A percentile compares a stretch with the other conserved stretches of the same genome.
These are phyloP conservation scores for Suillus americanus DNA, from an alignment of 768 basidiomycete genomes.

Conservation along the genomic window DNA sequence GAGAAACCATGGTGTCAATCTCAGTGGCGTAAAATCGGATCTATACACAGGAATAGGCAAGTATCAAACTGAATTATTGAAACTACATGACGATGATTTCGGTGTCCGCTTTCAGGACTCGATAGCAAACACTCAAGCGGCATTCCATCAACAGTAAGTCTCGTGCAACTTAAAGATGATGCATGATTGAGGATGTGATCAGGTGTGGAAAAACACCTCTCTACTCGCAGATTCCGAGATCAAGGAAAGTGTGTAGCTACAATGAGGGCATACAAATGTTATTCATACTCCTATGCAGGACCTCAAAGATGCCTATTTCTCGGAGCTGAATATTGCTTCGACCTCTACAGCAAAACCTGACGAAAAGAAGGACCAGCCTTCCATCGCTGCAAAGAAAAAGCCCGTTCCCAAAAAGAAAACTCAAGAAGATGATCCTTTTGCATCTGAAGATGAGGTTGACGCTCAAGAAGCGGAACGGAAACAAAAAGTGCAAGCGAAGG, in stretches of 20 bases:
- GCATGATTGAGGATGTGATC: conserved; percentile 5
- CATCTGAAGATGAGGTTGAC: conserved; percentile 44
- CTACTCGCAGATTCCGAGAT: conserved; percentile 60
- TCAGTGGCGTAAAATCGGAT: conserved; percentile 71
- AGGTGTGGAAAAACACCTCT: conserved; percentile 70
- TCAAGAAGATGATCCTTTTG: conserved; percentile 53
- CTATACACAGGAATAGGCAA: conserved; percentile 64
- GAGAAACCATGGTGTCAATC: conserved; percentile 60
- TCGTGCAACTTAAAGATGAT: conserved; percentile 3
- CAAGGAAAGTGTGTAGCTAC: conserved; percentile 44
- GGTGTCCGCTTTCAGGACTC: conserved; percentile 44
- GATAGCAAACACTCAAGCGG: conserved; percentile 80
- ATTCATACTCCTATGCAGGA: conserved; percentile 37
- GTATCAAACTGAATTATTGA: conserved; percentile 3
- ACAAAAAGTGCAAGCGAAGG: not conserved
- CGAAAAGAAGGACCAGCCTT: conserved; percentile 19
- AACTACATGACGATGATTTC: not conserved
- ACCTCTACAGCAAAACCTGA: conserved; percentile 21
- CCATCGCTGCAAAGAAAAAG: conserved; percentile 35
- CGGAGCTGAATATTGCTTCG: conserved; percentile 38
- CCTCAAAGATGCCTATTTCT: conserved; percentile 61
- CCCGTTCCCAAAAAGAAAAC: conserved; percentile 47
- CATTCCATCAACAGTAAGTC: conserved; percentile 63
- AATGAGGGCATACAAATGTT: not conserved
- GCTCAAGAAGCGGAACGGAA: conserved; percentile 3